Base-by-base conservation (phyloP, 164 flowering plant species). In the Stephania yunnanensis region DNA sequence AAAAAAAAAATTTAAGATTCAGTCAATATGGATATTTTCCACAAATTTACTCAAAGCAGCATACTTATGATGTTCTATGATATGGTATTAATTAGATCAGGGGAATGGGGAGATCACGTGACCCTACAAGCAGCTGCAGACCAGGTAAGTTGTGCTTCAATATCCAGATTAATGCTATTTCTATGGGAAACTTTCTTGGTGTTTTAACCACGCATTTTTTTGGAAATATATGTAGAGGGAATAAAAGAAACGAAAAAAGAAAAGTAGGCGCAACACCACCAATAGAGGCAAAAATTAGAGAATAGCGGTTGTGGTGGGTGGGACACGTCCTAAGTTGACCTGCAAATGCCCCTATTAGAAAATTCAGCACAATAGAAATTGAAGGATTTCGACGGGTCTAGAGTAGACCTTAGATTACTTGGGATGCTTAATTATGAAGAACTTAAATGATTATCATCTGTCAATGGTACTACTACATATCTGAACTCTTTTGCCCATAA, bases 111-210 rank as follows among this genome's bases (percentile, higher is more conserved):
- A 82, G 98, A 94, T 83, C 98, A 94, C 84, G 82, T 94, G 66
- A 94, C 97, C 73, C 86, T 94, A 55, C 98, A 94, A 83, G 98
- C 97, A 74, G 98, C 98, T 82, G 98, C 98, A 29, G 98, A 94
- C 73, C 81, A 84, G 80, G 98, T 94, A 83, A 83, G 92, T 74
- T 48, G 42, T 36, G 42, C 64, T 74, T 22, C 71, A 36, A 17
- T 61, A 3, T 19, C 17, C 46, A 72, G 17, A 63, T 61, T 30
- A 20, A 31, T 31, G n/a, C 53, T 42, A 68, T 31, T 36, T 36
- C 42, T 2, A 36, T 36, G 42, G 0, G 42, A 2, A 36, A 36
- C 4, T 36, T 36, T 36, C 42, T 36, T 36, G 42, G 42, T 36
- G 42, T 36, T 36, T 36, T 36, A 36, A 36, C 42, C 42, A 36